Conservation (phyloP, 1,284 basidiomycete genomes). For the Ganoderma leucocontextum region DNA sequence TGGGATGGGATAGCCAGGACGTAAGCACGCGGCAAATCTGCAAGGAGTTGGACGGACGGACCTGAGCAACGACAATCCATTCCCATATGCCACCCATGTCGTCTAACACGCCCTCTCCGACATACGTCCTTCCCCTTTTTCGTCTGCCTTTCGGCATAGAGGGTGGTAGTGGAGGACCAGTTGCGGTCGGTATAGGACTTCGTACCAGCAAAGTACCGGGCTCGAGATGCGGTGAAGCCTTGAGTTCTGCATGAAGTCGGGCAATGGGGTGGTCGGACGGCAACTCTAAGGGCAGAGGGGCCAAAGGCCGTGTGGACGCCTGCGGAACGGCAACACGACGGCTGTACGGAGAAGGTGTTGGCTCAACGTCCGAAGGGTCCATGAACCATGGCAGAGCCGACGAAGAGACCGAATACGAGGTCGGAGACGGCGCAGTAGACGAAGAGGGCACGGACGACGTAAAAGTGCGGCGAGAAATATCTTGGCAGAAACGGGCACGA, state of each 20-base stretch:
- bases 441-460: slow-evolving; percentile 27
- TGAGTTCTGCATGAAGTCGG: slow-evolving; percentile 59
- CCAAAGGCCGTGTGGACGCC: slow-evolving; percentile 34
- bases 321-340: slow-evolving; percentile 38
- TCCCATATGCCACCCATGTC: slow-evolving; percentile 68
- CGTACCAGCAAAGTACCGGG: slow-evolving; percentile 60
- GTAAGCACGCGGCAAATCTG: background rate
- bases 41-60: slow-evolving; percentile 36
- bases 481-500: slow-evolving; percentile 7
- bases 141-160: slow-evolving; percentile 66
- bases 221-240: slow-evolving; percentile 70
- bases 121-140: slow-evolving; percentile 69
- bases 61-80: slow-evolving; percentile 79
- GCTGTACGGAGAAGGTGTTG: slow-evolving; percentile 15
- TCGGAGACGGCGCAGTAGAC: slow-evolving; percentile 12
- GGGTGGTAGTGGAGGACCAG: slow-evolving; percentile 63
- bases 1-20: slow-evolving; percentile 36
- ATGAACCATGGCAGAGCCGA: slow-evolving; percentile 60
- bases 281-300: slow-evolving; percentile 56
- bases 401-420: slow-evolving; percentile 12
- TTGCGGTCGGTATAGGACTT: slow-evolving; percentile 52
- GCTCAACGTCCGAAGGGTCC: slow-evolving; percentile 46
- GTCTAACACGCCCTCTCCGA: slow-evolving; percentile 66
- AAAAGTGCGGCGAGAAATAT: slow-evolving; percentile 24
- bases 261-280: slow-evolving; percentile 46